A percentile compares a stretch with the other conserved stretches of the same genome.
These are phyloP conservation scores for Xenoacremonium recifei DNA, from an alignment of 2,329 filamentous ascomycete species.

Conservation along the genomic window DNA sequence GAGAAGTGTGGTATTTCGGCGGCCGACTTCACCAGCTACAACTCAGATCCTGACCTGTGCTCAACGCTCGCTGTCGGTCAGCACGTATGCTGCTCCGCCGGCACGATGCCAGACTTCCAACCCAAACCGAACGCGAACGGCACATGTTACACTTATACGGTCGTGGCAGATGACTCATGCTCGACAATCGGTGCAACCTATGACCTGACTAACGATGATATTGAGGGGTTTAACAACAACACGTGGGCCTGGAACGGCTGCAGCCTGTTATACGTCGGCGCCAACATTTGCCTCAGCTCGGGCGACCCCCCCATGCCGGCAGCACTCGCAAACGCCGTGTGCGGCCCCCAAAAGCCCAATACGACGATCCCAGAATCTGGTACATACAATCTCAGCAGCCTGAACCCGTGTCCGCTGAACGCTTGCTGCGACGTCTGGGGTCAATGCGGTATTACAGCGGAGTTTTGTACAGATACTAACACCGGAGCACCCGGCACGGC, in stretches of 20 bases:
- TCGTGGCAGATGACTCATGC: slow-evolving; percentile 35
- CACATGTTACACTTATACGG: slow-evolving; percentile 35
- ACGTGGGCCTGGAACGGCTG: slow-evolving; percentile 32
- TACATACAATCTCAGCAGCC: slow-evolving; percentile 5
- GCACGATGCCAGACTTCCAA: slow-evolving; percentile 12
- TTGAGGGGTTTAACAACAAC: slow-evolving; percentile 30
- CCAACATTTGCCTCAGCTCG: slow-evolving; percentile 26
- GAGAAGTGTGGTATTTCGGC: slow-evolving; percentile 34
- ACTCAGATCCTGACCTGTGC: slow-evolving; percentile 25
- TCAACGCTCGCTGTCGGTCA: slow-evolving; percentile 25
- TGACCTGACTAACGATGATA: slow-evolving; percentile 27
- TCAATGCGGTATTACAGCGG: slow-evolving; percentile 38
- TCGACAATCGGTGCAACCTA: slow-evolving; percentile 28
- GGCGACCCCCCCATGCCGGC: slow-evolving; percentile 29
- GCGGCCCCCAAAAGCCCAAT: slow-evolving; percentile 27
- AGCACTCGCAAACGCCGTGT: slow-evolving; percentile 18
- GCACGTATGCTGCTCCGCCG: slow-evolving; percentile 36
- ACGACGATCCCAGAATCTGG: slow-evolving; percentile 13
- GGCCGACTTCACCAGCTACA: slow-evolving; percentile 33
- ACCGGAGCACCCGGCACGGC: slow-evolving; percentile 38
- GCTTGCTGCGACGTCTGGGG: slow-evolving; percentile 38
- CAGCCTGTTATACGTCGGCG: slow-evolving; percentile 7
- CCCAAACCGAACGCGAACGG: slow-evolving; percentile 21
- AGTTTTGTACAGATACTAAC: slow-evolving; percentile 35
- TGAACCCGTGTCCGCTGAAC: slow-evolving; percentile 31